Conservation (phyloP, 1,139 yeast genomes). For the Blastobotrys buckinghamii region DNA sequence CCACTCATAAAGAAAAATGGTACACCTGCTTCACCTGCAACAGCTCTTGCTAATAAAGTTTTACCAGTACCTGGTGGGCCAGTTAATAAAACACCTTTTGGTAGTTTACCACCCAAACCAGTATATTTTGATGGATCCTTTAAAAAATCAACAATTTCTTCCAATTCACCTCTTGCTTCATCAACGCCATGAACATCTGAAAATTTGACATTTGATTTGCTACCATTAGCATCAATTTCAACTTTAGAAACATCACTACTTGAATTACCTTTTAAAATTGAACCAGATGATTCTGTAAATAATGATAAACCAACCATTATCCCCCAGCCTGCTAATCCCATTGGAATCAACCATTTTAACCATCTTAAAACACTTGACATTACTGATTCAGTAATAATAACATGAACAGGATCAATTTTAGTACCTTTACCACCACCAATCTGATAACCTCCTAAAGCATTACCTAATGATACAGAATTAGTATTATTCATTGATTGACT, state of each 20-base stretch:
- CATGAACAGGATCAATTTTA: conserved; percentile 76
- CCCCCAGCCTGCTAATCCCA: conserved; percentile 63
- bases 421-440: conserved; percentile 26
- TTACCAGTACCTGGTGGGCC: conserved; percentile 99
- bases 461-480: no score
- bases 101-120: conserved; percentile 93
- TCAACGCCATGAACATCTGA: conserved; percentile 96
- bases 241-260: conserved; percentile 49
- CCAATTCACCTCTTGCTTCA: conserved; percentile 95
- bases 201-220: conserved; percentile 82
- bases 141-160: conserved; percentile 92
- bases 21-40: conserved; percentile 99
- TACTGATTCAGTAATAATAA: conserved; percentile 78
- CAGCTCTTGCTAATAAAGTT: conserved; percentile 92
- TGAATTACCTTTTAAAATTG: conserved; percentile 71
- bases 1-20: conserved; percentile 99
- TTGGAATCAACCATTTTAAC: conserved; percentile 84
- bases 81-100: conserved; percentile 92
- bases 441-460: not conserved
- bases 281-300: conserved; percentile 78
- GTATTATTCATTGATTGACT: not conserved
- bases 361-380: conserved; percentile 74
- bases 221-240: conserved; percentile 45
- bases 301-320: conserved; percentile 56
- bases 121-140: conserved; percentile 96